Evolutionary conservation across 106 monocot genomes (phyloP).

Genomic region (Allium cepa): DNA sequence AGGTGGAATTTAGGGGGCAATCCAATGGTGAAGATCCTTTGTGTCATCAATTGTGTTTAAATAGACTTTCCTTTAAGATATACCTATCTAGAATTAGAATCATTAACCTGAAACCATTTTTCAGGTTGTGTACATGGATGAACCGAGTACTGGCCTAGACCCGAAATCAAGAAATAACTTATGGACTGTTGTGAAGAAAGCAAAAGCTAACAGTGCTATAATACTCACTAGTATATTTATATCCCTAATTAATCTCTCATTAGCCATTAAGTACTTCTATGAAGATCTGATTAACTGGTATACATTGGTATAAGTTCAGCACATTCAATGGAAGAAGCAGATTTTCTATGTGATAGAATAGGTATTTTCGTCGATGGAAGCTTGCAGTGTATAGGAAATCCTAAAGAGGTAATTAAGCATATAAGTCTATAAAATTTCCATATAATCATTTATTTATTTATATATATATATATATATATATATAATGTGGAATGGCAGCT

Average conservation of each 20-base stretch:
- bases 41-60: too few species aligned
- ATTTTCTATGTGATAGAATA: conserved; percentile 33
- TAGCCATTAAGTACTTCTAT: not conserved
- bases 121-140: conserved; percentile 34
- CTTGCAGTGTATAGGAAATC: conserved; percentile 34
- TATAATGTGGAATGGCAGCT: conserved; percentile 1
- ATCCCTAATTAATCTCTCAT: not conserved
- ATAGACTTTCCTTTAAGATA: too few species aligned
- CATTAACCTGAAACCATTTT: too few species aligned
- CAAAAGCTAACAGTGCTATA: conserved; percentile 7
- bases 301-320: conserved; percentile 9
- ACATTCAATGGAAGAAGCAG: conserved; percentile 56
- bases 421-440: too few species aligned
- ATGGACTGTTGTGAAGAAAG: conserved; percentile 13
- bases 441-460: not conserved
- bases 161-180: conserved; percentile 29
- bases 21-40: too few species aligned
- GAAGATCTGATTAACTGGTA: not conserved
- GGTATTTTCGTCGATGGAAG: conserved; percentile 37
- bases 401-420: conserved; percentile 26
- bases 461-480: not conserved
- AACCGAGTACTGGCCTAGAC: conserved; percentile 33
- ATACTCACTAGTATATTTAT: conserved; percentile 23
- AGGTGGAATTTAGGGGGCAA: too few species aligned
- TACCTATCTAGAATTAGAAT: not conserved